Evolutionary conservation across 345 rosid genomes (phyloP).

Genomic region (Excoecaria agallocha): DNA sequence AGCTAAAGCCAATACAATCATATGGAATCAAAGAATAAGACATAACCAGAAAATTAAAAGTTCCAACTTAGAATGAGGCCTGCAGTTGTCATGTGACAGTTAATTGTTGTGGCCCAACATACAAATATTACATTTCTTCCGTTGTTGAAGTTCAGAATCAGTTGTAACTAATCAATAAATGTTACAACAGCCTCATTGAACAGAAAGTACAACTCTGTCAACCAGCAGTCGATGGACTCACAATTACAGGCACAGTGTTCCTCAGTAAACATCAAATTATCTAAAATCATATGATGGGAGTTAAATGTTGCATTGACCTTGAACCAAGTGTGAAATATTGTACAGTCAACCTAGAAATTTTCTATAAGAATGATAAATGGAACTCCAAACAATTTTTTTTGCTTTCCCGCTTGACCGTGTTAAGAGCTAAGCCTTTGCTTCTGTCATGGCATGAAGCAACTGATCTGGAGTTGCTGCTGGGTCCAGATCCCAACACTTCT

Average conservation of each 20-base stretch:
- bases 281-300: slow-evolving; percentile 39
- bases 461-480: slow-evolving; percentile 98
- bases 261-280: slow-evolving; percentile 26
- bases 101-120: no score
- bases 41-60: no score
- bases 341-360: slow-evolving; percentile 57
- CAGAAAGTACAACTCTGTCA: slow-evolving; percentile 17
- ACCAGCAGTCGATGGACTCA: slow-evolving; percentile 31
- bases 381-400: slow-evolving; percentile 28
- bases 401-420: slow-evolving; percentile 20
- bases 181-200: slow-evolving; percentile 19
- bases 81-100: no score
- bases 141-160: slow-evolving; percentile 12
- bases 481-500: slow-evolving; percentile 91
- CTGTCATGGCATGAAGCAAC: slow-evolving; percentile 59
- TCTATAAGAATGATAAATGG: slow-evolving; percentile 48
- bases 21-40: no score
- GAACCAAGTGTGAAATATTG: slow-evolving; percentile 49
- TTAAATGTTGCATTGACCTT: slow-evolving; percentile 42
- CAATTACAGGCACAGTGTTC: slow-evolving; percentile 30
- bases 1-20: no score
- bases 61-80: no score
- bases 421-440: slow-evolving; percentile 35
- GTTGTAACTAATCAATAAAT: slow-evolving; percentile 11
- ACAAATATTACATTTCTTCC: no score